Conservation (phyloP, 1,284 basidiomycete genomes). For the Pisolithus thermaeus region DNA sequence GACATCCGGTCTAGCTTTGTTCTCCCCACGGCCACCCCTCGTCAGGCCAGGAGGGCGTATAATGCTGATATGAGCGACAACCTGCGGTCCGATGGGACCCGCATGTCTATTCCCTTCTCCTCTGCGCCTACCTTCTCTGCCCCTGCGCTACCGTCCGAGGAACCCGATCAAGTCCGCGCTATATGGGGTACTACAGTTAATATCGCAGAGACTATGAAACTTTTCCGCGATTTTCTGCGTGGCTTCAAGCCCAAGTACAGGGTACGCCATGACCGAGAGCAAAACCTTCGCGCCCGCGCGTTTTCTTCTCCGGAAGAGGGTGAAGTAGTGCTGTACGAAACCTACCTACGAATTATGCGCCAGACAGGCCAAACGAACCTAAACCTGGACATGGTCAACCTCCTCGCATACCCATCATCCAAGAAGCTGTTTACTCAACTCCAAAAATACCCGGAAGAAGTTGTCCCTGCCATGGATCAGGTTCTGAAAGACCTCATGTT, state of each 20-base stretch:
- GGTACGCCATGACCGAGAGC: slow-evolving; percentile 65
- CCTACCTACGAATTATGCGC: slow-evolving; percentile 82
- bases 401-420: slow-evolving; percentile 84
- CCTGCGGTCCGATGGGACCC: slow-evolving; percentile 51
- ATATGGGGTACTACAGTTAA: slow-evolving; percentile 98
- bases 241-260: slow-evolving; percentile 96
- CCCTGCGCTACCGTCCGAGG: slow-evolving; percentile 54
- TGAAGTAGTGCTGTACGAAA: slow-evolving; percentile 72
- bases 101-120: slow-evolving; percentile 56
- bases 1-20: slow-evolving; percentile 79
- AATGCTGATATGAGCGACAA: slow-evolving; percentile 33
- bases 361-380: slow-evolving; percentile 88
- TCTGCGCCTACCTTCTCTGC: slow-evolving; percentile 62
- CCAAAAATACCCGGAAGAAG: slow-evolving; percentile 92
- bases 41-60: slow-evolving; percentile 26
- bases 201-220: slow-evolving; percentile 84
- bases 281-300: slow-evolving; percentile 46
- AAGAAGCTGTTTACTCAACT: slow-evolving; percentile 79
- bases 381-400: slow-evolving; percentile 86
- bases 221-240: slow-evolving; percentile 84
- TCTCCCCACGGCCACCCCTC: slow-evolving; percentile 48
- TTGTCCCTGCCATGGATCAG: slow-evolving; percentile 96
- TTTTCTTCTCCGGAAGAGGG: slow-evolving; percentile 63
- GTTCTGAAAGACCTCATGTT: slow-evolving; percentile 89
- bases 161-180: slow-evolving; percentile 78